phyloP scores from a whole-genome alignment of 306 rosid species.

The Trichosanthes cucumerina region DNA sequence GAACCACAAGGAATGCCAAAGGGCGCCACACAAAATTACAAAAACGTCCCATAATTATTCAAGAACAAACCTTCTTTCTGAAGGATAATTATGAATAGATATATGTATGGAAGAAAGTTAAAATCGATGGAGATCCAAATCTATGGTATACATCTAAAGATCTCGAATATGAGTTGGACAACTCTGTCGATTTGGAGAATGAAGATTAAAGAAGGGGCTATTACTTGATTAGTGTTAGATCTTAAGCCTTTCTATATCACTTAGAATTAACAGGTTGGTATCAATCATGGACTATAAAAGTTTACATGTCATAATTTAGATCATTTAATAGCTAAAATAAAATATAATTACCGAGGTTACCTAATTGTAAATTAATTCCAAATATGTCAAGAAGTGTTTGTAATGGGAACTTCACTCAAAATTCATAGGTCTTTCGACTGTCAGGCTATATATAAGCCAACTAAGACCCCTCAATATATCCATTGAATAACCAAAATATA shows the following conservation, averaged over 20 bases:
- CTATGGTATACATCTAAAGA: neutral
- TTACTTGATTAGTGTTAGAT: neutral
- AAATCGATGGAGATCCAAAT: no score
- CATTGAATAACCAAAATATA: neutral
- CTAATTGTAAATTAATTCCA: no score
- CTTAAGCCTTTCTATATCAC: neutral
- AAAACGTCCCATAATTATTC: neutral
- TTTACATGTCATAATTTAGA: neutral
- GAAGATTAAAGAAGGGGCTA: no score
- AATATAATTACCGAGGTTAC: no score
- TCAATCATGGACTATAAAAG: neutral
- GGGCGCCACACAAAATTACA: neutral
- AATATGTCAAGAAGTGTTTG: no score
- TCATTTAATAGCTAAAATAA: neutral
- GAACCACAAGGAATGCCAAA: neutral
- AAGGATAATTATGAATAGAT: neutral
- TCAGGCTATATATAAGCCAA: neutral
- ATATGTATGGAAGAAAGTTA: neutral
- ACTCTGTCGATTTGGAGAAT: neutral
- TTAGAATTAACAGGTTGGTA: neutral
- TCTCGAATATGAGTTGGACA: neutral
- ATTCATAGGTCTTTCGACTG: no score
- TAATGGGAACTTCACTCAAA: no score
- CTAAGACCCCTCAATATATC: neutral
- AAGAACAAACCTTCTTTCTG: neutral